Evolutionary conservation across 805 yeast species (phyloP).

Genomic region (Kregervanrija pseudodelftensis): DNA sequence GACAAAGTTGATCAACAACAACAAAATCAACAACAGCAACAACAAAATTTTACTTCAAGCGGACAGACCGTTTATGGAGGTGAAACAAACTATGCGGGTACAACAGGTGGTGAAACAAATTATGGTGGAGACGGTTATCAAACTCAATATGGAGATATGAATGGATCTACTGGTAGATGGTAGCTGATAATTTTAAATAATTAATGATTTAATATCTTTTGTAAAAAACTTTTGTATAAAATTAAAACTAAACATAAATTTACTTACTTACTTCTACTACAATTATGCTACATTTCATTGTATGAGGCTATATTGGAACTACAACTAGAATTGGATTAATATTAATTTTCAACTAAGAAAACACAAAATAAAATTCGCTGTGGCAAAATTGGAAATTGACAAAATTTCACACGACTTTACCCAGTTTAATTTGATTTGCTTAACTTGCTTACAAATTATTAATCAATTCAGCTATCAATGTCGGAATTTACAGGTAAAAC

Average conservation of each 20-base stretch:
- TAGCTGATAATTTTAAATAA: conserved; percentile 3
- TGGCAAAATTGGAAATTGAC: too few relatives aligned
- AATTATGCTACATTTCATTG: too few relatives aligned
- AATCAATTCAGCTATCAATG: conserved; percentile 41
- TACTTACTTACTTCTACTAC: too few relatives aligned
- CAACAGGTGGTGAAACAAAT: conserved; percentile 5
- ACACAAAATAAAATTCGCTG: too few relatives aligned
- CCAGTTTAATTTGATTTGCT: too few relatives aligned
- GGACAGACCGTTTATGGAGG: not conserved
- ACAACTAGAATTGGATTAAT: too few relatives aligned
- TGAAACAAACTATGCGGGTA: not conserved
- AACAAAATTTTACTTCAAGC: not conserved
- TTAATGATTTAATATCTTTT: not conserved
- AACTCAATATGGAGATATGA: conserved; percentile 20
- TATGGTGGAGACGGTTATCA: conserved; percentile 10
- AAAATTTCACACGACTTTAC: too few relatives aligned
- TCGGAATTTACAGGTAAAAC: conserved; percentile 90
- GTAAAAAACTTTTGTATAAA: not conserved
- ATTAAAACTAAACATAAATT: too few relatives aligned
- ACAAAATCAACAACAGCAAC: conserved; percentile 18
- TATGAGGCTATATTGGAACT: too few relatives aligned
- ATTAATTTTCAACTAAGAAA: too few relatives aligned
- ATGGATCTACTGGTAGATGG: conserved; percentile 28
- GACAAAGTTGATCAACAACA: conserved; percentile 33
- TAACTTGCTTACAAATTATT: not conserved